A percentile compares a stretch with the other conserved stretches of the same genome.
Conservation (phyloP, 1,139 yeast genomes). For the Sugiyamaella sp. region DNA sequence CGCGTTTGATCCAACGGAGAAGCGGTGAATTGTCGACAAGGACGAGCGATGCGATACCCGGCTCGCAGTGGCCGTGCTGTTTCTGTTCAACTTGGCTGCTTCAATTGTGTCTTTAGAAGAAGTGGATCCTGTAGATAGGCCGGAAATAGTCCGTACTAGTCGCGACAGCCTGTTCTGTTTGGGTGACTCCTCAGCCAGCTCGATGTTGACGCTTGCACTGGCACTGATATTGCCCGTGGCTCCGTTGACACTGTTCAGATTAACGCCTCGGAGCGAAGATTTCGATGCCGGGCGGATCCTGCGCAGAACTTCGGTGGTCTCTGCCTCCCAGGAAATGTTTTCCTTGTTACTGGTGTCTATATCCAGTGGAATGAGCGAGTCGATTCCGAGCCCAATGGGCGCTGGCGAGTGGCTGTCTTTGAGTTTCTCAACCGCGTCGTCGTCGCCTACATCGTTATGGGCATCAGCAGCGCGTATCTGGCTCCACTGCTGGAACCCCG, state of each 20-base stretch:
- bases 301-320: constrained; percentile 30
- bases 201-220: background rate
- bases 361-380: constrained; percentile 21
- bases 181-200: constrained; percentile 1
- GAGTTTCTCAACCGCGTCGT: background rate
- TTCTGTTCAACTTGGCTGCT: constrained; percentile 11
- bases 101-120: constrained; percentile 33
- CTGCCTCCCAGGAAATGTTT: constrained; percentile 31
- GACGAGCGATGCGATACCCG: constrained; percentile 34
- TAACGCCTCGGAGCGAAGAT: constrained; percentile 8
- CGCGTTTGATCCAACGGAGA: constrained; percentile 28
- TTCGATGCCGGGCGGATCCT: constrained; percentile 26
- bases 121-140: constrained; percentile 27
- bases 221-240: background rate
- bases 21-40: constrained; percentile 31
- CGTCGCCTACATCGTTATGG: background rate
- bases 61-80: constrained; percentile 25
- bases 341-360: constrained; percentile 27
- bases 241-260: background rate
- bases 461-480: constrained; percentile 20
- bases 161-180: constrained; percentile 19
- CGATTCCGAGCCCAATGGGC: constrained; percentile 29
- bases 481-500: constrained; percentile 33
- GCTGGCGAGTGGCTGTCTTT: constrained; percentile 10
- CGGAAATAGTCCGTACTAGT: constrained; percentile 31